A percentile compares a stretch with the other conserved stretches of the same genome.
These are phyloP conservation scores for Aspergillus nomiae DNA, from an alignment of 2,329 filamentous ascomycete genomes.

Conservation along the genomic window DNA sequence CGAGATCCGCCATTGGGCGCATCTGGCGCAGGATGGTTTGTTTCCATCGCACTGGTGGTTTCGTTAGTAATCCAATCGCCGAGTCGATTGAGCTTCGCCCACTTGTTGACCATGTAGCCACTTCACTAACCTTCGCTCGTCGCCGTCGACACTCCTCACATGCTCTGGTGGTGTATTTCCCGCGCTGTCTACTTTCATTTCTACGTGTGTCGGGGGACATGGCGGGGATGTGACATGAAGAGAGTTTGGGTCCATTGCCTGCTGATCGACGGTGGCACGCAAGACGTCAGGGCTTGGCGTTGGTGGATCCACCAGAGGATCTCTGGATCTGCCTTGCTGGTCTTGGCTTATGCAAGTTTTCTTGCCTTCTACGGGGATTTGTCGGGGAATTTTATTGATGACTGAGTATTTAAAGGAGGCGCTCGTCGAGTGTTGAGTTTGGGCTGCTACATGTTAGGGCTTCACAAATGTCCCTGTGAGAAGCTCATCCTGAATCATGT, in stretches of 20 bases:
- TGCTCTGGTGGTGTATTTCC: conserved; percentile 34
- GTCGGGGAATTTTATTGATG: background rate
- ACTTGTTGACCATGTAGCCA: background rate
- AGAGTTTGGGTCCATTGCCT: background rate
- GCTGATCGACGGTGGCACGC: background rate
- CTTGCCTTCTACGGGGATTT: background rate
- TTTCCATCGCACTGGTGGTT: conserved; percentile 34
- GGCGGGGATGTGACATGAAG: background rate
- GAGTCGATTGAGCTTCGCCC: background rate
- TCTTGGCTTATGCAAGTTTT: background rate
- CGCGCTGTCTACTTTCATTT: conserved; percentile 5
- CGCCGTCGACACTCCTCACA: conserved; percentile 43
- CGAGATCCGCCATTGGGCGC: conserved; percentile 29
- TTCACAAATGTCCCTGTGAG: background rate
- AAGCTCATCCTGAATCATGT: background rate
- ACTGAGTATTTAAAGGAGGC: background rate
- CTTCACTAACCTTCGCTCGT: conserved; percentile 35
- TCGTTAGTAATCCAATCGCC: background rate
- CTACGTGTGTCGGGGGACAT: background rate
- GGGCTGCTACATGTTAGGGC: background rate
- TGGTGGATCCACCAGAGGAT: background rate
- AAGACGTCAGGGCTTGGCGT: background rate
- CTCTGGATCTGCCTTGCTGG: background rate
- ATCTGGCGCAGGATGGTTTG: conserved; percentile 36
- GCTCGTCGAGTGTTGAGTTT: background rate